Percentiles rank a stretch among this genome's conserved stretches.
These are phyloP conservation scores for Nemania abortiva DNA, from an alignment of 2,329 filamentous ascomycete species.

Conservation along the genomic window DNA sequence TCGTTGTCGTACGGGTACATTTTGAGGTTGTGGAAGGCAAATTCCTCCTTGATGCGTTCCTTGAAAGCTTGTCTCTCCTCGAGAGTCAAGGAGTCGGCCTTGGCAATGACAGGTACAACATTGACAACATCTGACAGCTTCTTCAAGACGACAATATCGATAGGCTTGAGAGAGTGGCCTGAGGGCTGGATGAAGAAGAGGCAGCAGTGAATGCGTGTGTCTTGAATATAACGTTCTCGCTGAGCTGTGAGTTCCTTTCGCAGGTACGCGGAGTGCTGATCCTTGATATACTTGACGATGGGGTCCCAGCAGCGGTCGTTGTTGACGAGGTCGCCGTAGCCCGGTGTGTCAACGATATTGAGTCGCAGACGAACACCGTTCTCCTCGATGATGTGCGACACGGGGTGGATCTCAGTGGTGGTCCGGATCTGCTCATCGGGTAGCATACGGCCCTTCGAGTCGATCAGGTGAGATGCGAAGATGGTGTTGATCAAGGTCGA, in stretches of 20 bases:
- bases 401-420: constrained; percentile 97
- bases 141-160: constrained; percentile 99
- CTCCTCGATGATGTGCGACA: constrained; percentile 99
- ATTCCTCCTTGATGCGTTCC: constrained; percentile 99
- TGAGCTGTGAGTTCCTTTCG: constrained; percentile 99
- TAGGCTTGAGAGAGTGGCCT: constrained; percentile 97
- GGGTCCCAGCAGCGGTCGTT: constrained; percentile 99
- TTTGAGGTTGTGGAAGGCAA: constrained; percentile 99
- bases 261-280: constrained; percentile 98
- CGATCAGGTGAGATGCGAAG: constrained; percentile 98
- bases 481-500: constrained; percentile 99
- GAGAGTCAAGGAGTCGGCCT: constrained; percentile 94
- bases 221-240: constrained; percentile 98
- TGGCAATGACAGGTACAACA: constrained; percentile 98
- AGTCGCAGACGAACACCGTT: constrained; percentile 96
- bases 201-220: constrained; percentile 99
- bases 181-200: constrained; percentile 99
- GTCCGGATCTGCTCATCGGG: constrained; percentile 94
- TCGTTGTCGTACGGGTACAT: constrained; percentile 99
- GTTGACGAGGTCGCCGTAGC: constrained; percentile 98
- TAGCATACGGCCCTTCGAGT: constrained; percentile 94
- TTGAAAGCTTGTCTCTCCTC: constrained; percentile 98
- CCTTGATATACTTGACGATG: constrained; percentile 99
- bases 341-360: constrained; percentile 99
- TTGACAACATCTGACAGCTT: constrained; percentile 99